Base-by-base conservation (phyloP, 2,329 filamentous ascomycete genomes). In the Fusarium albosuccineum region DNA sequence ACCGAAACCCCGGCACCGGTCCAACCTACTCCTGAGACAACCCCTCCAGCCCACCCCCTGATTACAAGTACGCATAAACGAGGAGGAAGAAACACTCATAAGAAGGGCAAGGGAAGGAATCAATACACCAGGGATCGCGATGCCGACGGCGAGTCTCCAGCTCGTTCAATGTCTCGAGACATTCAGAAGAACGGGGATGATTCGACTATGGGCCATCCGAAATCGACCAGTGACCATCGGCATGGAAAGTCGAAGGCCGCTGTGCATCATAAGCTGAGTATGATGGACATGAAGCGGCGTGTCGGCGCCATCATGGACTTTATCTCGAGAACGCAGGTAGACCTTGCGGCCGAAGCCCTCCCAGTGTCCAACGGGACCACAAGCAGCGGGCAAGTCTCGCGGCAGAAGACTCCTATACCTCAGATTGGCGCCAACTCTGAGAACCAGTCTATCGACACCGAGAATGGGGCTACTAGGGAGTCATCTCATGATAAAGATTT, bases 231-330 rank as follows among this genome's bases (percentile, higher is more conserved):
- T 45, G 84, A 88, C 46, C 79, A 83, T 68, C 91, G 89, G 67
- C 83, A 86, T 46, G 74, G 76, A 60, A 89, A 87, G 72, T 80
- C 81, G 33, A 86, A 86, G 71, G 78, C 73, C 4, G 71, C 82
- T 59, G 82, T 83, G 50, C 86, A 86, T 77, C 89, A 86, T 69
- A 93, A 92, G 76, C 87, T 94, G 59, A 94, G 90, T 29, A 92
- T 97, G 89, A 90, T 90, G 62, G 94, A 97, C 75, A 94, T 97
- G 88, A 93, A 92, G 79, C 89, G 92, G 67, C 90, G 93, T 9
- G 93, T 94, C 6, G 88, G 92, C 5, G 91, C 88, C 17, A 97
- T 97, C 75, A 85, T 97, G 61, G 93, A 96, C 70, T 97, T 95
- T 74, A 97, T 97, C 66, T 91, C 92, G 5, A 89, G 93, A 68